Conservation (phyloP, 371 early-diverging fungal species). For the Actinomortierella wolfii region DNA sequence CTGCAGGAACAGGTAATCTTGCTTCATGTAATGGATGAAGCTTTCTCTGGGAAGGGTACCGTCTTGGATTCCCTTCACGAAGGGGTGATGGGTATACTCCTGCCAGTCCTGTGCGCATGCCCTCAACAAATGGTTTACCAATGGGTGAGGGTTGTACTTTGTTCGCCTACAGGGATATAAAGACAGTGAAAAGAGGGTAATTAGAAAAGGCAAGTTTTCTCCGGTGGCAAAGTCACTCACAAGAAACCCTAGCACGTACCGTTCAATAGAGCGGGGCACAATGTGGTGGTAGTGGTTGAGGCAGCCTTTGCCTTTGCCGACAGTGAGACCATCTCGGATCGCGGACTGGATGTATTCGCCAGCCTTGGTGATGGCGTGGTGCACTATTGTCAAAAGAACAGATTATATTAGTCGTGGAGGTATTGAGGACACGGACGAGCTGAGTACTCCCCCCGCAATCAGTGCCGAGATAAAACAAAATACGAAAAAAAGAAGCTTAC, state of each 20-base stretch:
- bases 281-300: constrained; percentile 74
- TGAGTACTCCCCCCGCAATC: not conserved
- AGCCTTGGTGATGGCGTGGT: constrained; percentile 51
- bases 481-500: constrained; percentile 32
- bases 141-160: constrained; percentile 47
- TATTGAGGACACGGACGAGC: not conserved
- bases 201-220: constrained; percentile 50
- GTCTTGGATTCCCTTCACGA: constrained; percentile 76
- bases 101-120: constrained; percentile 63
- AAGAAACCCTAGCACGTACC: constrained; percentile 47
- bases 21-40: constrained; percentile 79
- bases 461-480: not conserved
- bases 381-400: constrained; percentile 35
- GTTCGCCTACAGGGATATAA: constrained; percentile 33
- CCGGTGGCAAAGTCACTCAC: no score
- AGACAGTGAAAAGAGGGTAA: constrained; percentile 7
- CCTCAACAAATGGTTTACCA: constrained; percentile 58
- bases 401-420: not conserved
- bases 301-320: constrained; percentile 78
- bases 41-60: constrained; percentile 72
- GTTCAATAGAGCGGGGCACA: constrained; percentile 52
- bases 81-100: constrained; percentile 72
- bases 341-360: constrained; percentile 64
- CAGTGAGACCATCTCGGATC: constrained; percentile 52
- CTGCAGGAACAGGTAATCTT: constrained; percentile 81